Evolutionary conservation across 768 basidiomycete genomes (phyloP), one percentile per base, ranked within the genome.

Genomic region (Amanita rubescens): DNA sequence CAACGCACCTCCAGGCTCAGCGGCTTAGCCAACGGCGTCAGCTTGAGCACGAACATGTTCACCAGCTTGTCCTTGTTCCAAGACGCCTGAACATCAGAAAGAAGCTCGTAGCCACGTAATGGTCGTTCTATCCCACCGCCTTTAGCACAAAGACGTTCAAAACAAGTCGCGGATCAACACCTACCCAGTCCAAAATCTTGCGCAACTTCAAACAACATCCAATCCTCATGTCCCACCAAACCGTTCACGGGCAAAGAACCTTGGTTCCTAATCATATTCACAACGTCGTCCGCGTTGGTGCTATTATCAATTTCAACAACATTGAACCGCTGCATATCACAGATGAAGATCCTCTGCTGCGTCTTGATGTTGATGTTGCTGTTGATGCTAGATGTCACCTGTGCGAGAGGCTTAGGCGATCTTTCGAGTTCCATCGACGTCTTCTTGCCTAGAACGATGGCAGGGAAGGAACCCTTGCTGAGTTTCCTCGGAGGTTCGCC

Each of bases 131-230:
- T 24, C 14, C 20, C 22, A 51, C 11, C 10, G n/a, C 15, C 37
- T 8, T 25, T 25, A 49, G 12, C 20, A 55, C 41, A 33, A 43
- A 59, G 49, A 54, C 55, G 17, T 37, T 5, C 37, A 35, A 56
- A 55, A 48, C 19, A 55, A 44, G 56, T n/a, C n/a, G 56, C 45
- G 62, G 37, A 22, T 27, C 54, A n/a, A n/a, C 27, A 67, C 81
- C 53, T 63, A 94, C 94, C 94, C 84, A 94, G 87, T 55, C 93
- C 94, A 63, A 94, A 87, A 62, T 94, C 90, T 58, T 90, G 87
- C 32, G 89, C 89, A 25, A 94, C 68, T 69, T 98, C 95, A 65
- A 80, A 94, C 25, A 98, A 65, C 78, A 94, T 92, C 90, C 91
- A 96, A 5, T 80, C 84, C 4, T 76, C 82, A n/a, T 67, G 72